phyloP scores from a whole-genome alignment of 495 filamentous ascomycete species.

The Penicillium ochrochloron region DNA sequence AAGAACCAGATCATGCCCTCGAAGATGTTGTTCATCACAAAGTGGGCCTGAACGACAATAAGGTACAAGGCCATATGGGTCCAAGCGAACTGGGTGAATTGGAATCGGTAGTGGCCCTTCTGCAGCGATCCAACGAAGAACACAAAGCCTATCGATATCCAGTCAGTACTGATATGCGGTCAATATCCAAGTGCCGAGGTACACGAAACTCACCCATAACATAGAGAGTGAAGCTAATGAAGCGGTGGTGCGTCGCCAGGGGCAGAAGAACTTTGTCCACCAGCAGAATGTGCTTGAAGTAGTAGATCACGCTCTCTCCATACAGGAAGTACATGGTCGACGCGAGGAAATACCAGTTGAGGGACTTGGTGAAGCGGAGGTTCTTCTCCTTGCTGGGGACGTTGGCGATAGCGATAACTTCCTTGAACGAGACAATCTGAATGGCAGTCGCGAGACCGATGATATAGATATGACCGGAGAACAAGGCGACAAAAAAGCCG shows the following conservation, averaged over 20 bases:
- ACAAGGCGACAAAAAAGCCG: constrained; percentile 86
- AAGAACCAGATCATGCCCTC: constrained; percentile 99
- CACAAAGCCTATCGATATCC: constrained; percentile 74
- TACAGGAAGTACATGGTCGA: constrained; percentile 99
- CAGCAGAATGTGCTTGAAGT: constrained; percentile 97
- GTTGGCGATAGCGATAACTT: constrained; percentile 97
- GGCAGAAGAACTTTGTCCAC: constrained; percentile 93
- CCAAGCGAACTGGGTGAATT: constrained; percentile 99
- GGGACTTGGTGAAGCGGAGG: constrained; percentile 87
- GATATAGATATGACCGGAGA: constrained; percentile 96
- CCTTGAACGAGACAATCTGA: constrained; percentile 98
- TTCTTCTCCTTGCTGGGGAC: constrained; percentile 90
- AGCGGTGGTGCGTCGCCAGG: constrained; percentile 95
- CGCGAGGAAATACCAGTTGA: constrained; percentile 99
- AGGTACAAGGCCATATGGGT: constrained; percentile 98
- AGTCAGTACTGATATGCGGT: constrained; percentile 7
- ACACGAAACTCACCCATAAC: constrained; percentile 74
- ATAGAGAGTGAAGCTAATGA: constrained; percentile 98
- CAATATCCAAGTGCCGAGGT: background rate
- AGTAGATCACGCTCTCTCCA: constrained; percentile 98
- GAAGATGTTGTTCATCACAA: constrained; percentile 99
- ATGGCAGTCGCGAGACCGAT: constrained; percentile 88
- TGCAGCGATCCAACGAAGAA: constrained; percentile 98
- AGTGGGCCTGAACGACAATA: constrained; percentile 97
- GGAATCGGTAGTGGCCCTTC: constrained; percentile 94